These are phyloP conservation scores for Colletotrichum lini DNA, from an alignment of 2,329 filamentous ascomycete species.

Conservation along the genomic window DNA sequence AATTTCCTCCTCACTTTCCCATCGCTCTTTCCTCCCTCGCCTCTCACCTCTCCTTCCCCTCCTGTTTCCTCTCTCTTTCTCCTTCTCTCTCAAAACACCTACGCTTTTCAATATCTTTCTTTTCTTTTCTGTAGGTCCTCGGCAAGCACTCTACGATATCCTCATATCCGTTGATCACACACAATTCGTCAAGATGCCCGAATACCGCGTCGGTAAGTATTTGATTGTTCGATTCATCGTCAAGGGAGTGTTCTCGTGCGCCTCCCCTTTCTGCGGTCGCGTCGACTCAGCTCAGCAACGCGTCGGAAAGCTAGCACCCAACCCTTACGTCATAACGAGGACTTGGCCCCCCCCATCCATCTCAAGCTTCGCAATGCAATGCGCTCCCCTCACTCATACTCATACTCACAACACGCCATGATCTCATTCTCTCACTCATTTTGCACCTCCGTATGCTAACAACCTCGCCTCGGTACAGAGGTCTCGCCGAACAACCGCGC, in stretches of 20 bases:
- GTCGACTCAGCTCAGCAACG: not conserved
- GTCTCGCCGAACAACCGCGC: slow-evolving; percentile 79
- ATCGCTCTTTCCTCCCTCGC: not conserved
- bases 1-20: not conserved
- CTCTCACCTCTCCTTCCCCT: slow-evolving; percentile 25
- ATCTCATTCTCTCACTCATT: too few relatives aligned
- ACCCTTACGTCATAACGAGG: slow-evolving; percentile 30
- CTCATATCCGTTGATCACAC: not conserved
- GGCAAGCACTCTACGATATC: not conserved
- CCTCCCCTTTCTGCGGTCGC: not conserved
- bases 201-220: slow-evolving; percentile 63
- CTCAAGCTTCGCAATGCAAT: not conserved
- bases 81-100: slow-evolving; percentile 35
- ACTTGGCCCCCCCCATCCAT: not conserved
- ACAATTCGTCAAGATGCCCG: slow-evolving; percentile 54
- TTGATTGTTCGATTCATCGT: not conserved
- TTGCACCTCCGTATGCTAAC: not conserved
- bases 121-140: too few relatives aligned
- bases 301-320: slow-evolving; percentile 15
- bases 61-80: not conserved
- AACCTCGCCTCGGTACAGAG: slow-evolving; percentile 66
- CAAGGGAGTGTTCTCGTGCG: too few relatives aligned
- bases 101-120: not conserved
- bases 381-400: not conserved
- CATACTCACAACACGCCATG: slow-evolving; percentile 8